These are phyloP conservation scores for Zymoseptoria tritici DNA, from an alignment of 2,329 filamentous ascomycete species.

Conservation along the genomic window DNA sequence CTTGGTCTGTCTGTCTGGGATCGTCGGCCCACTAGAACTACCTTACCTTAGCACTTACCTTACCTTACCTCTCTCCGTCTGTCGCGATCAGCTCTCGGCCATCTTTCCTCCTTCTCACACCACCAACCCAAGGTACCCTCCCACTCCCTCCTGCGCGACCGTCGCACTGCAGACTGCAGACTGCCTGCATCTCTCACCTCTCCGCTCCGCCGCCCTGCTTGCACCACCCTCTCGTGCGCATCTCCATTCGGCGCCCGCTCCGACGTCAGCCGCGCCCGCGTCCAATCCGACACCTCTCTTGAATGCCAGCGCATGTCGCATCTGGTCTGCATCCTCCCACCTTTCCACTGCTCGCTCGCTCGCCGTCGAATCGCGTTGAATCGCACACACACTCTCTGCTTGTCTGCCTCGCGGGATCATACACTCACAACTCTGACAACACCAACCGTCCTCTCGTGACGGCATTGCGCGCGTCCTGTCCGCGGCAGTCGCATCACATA, in stretches of 20 bases:
- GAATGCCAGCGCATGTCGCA: background rate
- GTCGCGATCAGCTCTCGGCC: background rate
- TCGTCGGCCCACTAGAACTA: background rate
- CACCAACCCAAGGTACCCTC: background rate
- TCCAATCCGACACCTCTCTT: background rate
- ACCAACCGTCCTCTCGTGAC: background rate
- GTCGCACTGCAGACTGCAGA: background rate
- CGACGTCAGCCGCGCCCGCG: background rate
- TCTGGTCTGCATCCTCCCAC: background rate
- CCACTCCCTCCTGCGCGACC: too few species aligned
- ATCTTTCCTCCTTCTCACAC: background rate
- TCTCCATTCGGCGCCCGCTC: background rate
- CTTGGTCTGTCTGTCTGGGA: too few species aligned
- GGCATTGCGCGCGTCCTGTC: background rate
- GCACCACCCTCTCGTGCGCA: too few species aligned
- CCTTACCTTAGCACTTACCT: background rate
- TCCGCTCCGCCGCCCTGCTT: background rate
- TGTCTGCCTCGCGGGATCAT: background rate
- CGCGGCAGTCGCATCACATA: background rate
- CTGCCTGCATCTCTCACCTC: background rate
- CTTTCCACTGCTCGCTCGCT: background rate
- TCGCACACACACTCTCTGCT: background rate
- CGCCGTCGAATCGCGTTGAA: background rate
- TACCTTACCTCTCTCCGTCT: background rate
- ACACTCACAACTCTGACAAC: background rate